phyloP scores from a whole-genome alignment of 331 rosid genomes.

The Erythrophleum ivorense region DNA sequence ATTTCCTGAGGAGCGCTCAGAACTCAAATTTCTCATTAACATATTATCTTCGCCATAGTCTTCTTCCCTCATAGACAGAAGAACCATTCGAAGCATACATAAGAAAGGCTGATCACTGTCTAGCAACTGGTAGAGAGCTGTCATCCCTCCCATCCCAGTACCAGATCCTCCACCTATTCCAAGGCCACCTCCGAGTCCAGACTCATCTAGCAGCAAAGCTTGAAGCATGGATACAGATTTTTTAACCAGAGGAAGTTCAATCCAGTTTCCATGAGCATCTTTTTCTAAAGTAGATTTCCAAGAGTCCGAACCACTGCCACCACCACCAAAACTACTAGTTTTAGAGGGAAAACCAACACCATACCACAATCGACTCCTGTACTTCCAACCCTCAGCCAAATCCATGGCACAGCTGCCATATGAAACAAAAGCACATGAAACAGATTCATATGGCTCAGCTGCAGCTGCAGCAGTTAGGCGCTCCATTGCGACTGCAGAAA shows the following conservation, averaged over 20 bases:
- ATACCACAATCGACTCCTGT: slow-evolving; percentile 89
- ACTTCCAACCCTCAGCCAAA: slow-evolving; percentile 90
- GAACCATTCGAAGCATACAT: slow-evolving; percentile 96
- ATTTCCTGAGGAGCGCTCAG: too few relatives aligned
- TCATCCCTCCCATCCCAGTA: too few relatives aligned
- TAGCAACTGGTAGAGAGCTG: slow-evolving; percentile 81
- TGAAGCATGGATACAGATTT: slow-evolving; percentile 93
- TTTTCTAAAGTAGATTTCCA: slow-evolving; percentile 82
- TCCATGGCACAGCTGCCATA: slow-evolving; percentile 83
- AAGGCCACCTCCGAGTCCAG: too few relatives aligned
- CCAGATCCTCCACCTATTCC: too few relatives aligned
- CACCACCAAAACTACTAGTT: slow-evolving; percentile 69
- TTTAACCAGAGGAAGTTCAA: slow-evolving; percentile 84
- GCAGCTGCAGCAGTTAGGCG: slow-evolving; percentile 92
- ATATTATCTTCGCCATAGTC: slow-evolving; percentile 68
- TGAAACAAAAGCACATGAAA: slow-evolving; percentile 90
- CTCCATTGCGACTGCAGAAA: slow-evolving; percentile 76
- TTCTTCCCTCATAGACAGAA: slow-evolving; percentile 92
- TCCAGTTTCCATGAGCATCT: slow-evolving; percentile 79
- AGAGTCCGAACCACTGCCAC: slow-evolving; percentile 84
- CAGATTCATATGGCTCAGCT: too few relatives aligned
- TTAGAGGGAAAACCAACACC: slow-evolving; percentile 87
- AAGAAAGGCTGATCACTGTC: slow-evolving; percentile 98
- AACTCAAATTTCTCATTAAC: slow-evolving; percentile 52
- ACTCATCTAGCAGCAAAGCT: slow-evolving; percentile 86